Conservation (phyloP, 1,284 basidiomycete genomes). For the Sporisorium exsertum region DNA sequence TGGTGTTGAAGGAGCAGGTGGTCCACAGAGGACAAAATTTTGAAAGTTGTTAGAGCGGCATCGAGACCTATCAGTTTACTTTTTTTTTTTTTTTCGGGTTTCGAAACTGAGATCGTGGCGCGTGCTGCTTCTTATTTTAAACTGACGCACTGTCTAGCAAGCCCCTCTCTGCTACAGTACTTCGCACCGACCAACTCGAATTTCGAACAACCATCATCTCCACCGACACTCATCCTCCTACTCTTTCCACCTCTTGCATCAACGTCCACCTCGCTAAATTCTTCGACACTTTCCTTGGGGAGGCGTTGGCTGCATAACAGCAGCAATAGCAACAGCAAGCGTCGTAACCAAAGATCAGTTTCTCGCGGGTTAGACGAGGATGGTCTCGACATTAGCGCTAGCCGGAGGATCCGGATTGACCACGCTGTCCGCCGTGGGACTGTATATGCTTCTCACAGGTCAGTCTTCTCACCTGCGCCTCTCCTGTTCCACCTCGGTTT, state of each 20-base stretch:
- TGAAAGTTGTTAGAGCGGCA: not conserved
- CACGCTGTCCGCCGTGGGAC: conserved; percentile 37
- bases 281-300: no score
- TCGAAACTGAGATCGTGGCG: not conserved
- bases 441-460: conserved; percentile 57
- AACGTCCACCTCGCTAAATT: no score
- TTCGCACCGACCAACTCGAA: conserved; percentile 16
- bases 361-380: not conserved
- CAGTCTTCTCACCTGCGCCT: not conserved
- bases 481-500: no score
- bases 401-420: conserved; percentile 24
- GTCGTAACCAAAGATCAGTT: no score
- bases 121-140: not conserved
- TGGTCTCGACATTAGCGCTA: conserved; percentile 47
- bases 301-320: no score
- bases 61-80: no score
- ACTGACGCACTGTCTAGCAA: no score
- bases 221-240: no score
- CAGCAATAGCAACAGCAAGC: no score
- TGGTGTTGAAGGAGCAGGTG: no score
- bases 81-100: no score
- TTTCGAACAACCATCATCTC: not conserved
- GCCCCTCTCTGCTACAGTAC: not conserved
- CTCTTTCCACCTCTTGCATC: no score
- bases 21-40: not conserved